Base-by-base conservation (phyloP, 2,329 filamentous ascomycete species). In the Cercospora beticola region DNA sequence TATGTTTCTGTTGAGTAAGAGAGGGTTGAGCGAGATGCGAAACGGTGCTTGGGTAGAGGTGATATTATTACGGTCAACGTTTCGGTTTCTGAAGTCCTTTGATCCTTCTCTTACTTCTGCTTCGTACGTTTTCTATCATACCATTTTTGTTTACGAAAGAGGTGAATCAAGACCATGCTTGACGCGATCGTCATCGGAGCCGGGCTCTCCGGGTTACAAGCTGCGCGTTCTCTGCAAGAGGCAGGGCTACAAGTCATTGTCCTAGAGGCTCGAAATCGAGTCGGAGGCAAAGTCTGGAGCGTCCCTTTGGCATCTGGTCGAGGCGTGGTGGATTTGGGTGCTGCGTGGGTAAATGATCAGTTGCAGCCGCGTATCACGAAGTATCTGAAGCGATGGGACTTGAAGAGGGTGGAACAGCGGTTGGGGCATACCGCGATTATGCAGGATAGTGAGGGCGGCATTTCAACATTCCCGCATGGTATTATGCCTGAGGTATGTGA, bases 311-410 rank as follows among this genome's bases (percentile, higher is more conserved):
- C 60, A 26, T 63, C 60, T 49, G 60, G 60, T 18, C 40, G 60
- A 14, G 83, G 82, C 0, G 67, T 77, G 0, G 78, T 83, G 2
- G 86, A 88, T 21, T 71, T 87, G 0, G 86, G 86, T 1, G 87
- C 85, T 0, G 85, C 84, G 0, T 88, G 86, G 87, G 83, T 88
- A 69, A 88, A 88, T 68, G 83, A 87, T 61, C 82, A 78, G 1
- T 84, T 81, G 57, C 86, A 88, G 70, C 77, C 71, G 28, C 76
- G 77, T 2, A 81, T 63, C 2, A 49, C 60, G 21, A n/a, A 16
- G 10, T 63, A 63, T 63, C 16, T 63, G 21, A 21, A 63, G 23
- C 36, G 10, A 43, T 63, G 36, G 36, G n/a, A 52, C 5, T 21
- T 63, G 23, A 52, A 49, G 40, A 43, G 60, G 21, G 60, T 63